Evolutionary conservation across 768 basidiomycete genomes (phyloP).

Genomic region (Tephrocybe sp.): DNA sequence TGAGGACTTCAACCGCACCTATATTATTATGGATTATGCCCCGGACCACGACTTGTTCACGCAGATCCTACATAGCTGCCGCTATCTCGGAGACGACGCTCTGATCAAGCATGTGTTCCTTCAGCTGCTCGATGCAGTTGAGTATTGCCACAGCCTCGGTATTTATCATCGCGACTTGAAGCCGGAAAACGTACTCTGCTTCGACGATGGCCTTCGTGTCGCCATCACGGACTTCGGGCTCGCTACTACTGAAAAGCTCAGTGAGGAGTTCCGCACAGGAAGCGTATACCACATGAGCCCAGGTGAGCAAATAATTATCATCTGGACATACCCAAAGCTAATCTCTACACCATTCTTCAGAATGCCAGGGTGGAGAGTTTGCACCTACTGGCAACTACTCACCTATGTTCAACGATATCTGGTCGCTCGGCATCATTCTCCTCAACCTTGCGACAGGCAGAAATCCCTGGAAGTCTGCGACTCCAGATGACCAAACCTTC

Average conservation of each 20-base stretch:
- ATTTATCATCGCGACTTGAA: slow-evolving; percentile 98
- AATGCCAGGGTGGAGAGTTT: slow-evolving; percentile 83
- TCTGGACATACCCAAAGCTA: background rate
- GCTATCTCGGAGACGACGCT: slow-evolving; percentile 81
- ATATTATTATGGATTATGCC: slow-evolving; percentile 93
- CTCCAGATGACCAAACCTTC: slow-evolving; percentile 83
- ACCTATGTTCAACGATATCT: slow-evolving; percentile 89
- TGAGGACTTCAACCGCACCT: slow-evolving; percentile 80
- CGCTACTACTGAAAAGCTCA: slow-evolving; percentile 83
- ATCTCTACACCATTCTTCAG: slow-evolving; percentile 41
- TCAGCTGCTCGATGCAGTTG: slow-evolving; percentile 92
- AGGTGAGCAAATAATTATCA: slow-evolving; percentile 46
- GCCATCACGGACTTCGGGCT: slow-evolving; percentile 96
- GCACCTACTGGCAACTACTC: slow-evolving; percentile 73
- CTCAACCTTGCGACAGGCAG: slow-evolving; percentile 94
- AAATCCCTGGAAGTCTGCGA: slow-evolving; percentile 97
- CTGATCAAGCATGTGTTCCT: slow-evolving; percentile 91
- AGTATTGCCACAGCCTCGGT: slow-evolving; percentile 87
- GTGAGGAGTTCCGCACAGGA: slow-evolving; percentile 90
- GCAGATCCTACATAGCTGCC: slow-evolving; percentile 77
- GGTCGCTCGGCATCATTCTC: slow-evolving; percentile 96
- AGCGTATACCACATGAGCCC: slow-evolving; percentile 98
- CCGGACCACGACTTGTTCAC: slow-evolving; percentile 90
- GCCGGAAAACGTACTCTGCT: slow-evolving; percentile 94
- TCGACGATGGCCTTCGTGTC: slow-evolving; percentile 73